These are phyloP conservation scores for Triticum urartu DNA, from an alignment of 176 grass and related monocot species.

Conservation along the genomic window DNA sequence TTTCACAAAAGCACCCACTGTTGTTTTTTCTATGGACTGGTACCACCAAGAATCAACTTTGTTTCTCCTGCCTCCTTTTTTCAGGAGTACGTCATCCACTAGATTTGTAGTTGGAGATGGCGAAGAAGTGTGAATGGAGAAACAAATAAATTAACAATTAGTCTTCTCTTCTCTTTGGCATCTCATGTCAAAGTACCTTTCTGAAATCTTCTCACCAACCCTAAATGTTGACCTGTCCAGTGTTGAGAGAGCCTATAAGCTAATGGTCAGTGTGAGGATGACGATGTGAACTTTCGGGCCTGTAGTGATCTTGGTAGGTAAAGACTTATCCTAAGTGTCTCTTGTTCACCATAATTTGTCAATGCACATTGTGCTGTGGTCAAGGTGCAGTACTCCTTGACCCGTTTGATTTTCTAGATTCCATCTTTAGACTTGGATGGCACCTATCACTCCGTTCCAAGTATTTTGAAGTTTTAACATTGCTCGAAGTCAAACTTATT, in stretches of 20 bases:
- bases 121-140: slow-evolving; percentile 30
- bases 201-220: slow-evolving; percentile 34
- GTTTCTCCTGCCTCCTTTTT: background rate
- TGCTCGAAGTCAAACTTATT: background rate
- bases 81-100: background rate
- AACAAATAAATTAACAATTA: background rate
- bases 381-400: background rate
- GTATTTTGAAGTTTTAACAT: background rate
- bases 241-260: background rate
- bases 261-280: background rate
- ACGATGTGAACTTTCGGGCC: background rate
- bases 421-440: background rate
- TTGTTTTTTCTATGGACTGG: slow-evolving; percentile 1
- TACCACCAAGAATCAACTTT: background rate
- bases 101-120: slow-evolving; percentile 24
- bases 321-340: slow-evolving; percentile 18
- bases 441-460: background rate
- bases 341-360: background rate
- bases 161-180: slow-evolving; percentile 8
- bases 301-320: slow-evolving; percentile 47
- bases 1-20: background rate
- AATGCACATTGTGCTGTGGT: slow-evolving; percentile 3
- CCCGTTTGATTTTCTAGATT: background rate
- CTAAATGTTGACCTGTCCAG: slow-evolving; percentile 4
- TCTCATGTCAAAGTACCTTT: slow-evolving; percentile 33